Percentiles rank a stretch among this genome's conserved stretches.
These are phyloP conservation scores for Clonostachys byssicola DNA, from an alignment of 2,329 filamentous ascomycete species.

Conservation along the genomic window DNA sequence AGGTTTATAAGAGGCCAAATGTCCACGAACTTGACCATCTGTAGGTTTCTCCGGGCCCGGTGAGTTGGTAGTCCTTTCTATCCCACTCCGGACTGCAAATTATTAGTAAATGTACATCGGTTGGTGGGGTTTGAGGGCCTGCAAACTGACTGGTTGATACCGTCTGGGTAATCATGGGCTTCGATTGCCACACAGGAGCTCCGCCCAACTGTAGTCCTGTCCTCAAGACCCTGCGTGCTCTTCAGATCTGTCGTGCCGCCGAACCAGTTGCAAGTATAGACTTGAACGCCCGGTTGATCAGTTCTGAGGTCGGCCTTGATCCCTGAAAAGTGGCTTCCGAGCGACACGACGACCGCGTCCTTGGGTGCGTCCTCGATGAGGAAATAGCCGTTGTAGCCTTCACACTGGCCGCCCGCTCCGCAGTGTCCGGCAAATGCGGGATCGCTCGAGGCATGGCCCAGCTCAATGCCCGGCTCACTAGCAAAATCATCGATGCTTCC, in stretches of 20 bases:
- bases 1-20: slow-evolving; percentile 19
- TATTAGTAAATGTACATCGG: slow-evolving; percentile 7
- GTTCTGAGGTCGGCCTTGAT: slow-evolving; percentile 67
- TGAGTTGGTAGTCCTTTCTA: slow-evolving; percentile 31
- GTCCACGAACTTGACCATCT: slow-evolving; percentile 40
- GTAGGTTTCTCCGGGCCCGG: slow-evolving; percentile 31
- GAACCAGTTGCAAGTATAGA: slow-evolving; percentile 64
- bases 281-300: slow-evolving; percentile 66
- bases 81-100: slow-evolving; percentile 35
- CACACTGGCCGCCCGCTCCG: slow-evolving; percentile 56
- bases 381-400: slow-evolving; percentile 66
- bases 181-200: slow-evolving; percentile 74
- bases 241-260: slow-evolving; percentile 48
- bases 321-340: slow-evolving; percentile 60
- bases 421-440: slow-evolving; percentile 60
- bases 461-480: slow-evolving; percentile 49
- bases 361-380: slow-evolving; percentile 34
- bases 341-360: slow-evolving; percentile 39
- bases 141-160: slow-evolving; percentile 59
- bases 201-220: slow-evolving; percentile 40
- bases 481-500: slow-evolving; percentile 64
- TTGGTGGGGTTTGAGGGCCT: neutral
- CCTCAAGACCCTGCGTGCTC: slow-evolving; percentile 50
- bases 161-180: slow-evolving; percentile 74
- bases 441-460: slow-evolving; percentile 56